phyloP scores from a whole-genome alignment of 176 grass and related monocot genomes.

The Oryza meridionalis region DNA sequence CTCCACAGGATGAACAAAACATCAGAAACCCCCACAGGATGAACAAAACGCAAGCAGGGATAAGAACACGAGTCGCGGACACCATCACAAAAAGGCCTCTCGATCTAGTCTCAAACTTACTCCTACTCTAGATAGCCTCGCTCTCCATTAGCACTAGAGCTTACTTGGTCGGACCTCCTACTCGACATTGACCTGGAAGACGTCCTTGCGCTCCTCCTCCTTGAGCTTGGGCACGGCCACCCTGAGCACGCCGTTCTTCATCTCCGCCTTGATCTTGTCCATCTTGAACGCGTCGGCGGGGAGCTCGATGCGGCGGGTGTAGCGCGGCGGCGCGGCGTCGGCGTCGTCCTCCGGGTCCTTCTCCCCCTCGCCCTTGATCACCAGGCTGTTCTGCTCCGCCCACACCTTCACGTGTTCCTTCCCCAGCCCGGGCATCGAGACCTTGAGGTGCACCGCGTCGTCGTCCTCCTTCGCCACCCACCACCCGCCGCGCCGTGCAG shows the following conservation, averaged over 20 bases:
- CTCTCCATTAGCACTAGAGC: too few species aligned
- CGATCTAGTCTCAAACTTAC: too few species aligned
- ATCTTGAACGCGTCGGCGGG: conserved; percentile 54
- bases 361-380: conserved; percentile 75
- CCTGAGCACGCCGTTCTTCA: conserved; percentile 93
- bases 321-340: conserved; percentile 23
- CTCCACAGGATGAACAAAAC: too few species aligned
- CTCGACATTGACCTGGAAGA: conserved; percentile 69
- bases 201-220: conserved; percentile 68
- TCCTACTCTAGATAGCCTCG: too few species aligned
- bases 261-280: conserved; percentile 91
- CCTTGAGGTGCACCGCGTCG: conserved; percentile 58
- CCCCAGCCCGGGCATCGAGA: conserved; percentile 81
- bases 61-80: too few species aligned
- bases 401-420: conserved; percentile 82
- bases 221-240: conserved; percentile 84
- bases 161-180: conserved; percentile 5
- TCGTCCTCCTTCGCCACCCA: conserved; percentile 75
- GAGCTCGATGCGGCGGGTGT: conserved; percentile 62
- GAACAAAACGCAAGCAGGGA: too few species aligned
- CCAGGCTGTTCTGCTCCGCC: conserved; percentile 67
- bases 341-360: conserved; percentile 52
- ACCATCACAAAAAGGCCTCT: too few species aligned
- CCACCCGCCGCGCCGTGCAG: conserved; percentile 33
- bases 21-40: too few species aligned